phyloP scores from a whole-genome alignment of 2,329 filamentous ascomycete species.

The Eurotiales sp. region DNA sequence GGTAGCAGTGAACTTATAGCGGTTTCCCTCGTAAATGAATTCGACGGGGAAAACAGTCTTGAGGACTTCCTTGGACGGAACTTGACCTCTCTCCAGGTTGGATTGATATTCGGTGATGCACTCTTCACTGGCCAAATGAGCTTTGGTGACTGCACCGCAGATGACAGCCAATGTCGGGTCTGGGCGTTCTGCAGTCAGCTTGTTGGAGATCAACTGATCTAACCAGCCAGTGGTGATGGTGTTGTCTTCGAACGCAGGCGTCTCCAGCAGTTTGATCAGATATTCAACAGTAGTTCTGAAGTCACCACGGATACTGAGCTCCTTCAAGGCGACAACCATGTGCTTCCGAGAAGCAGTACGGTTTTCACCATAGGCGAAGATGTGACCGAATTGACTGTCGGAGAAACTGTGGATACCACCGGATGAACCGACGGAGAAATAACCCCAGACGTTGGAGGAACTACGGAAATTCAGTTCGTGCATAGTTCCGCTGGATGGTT shows the following conservation, averaged over 20 bases:
- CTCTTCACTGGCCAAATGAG: slow-evolving; percentile 86
- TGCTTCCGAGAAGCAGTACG: slow-evolving; percentile 93
- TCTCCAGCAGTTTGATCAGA: slow-evolving; percentile 96
- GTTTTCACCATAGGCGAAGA: slow-evolving; percentile 98
- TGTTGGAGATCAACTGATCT: slow-evolving; percentile 97
- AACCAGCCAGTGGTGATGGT: slow-evolving; percentile 99
- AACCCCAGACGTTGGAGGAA: slow-evolving; percentile 99
- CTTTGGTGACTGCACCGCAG: slow-evolving; percentile 91
- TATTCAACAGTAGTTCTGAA: slow-evolving; percentile 99
- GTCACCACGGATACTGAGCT: slow-evolving; percentile 98
- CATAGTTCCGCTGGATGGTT: slow-evolving; percentile 98
- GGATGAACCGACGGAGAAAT: slow-evolving; percentile 96
- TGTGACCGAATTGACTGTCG: slow-evolving; percentile 97
- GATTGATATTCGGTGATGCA: slow-evolving; percentile 83
- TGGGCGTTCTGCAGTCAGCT: slow-evolving; percentile 90
- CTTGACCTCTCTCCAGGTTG: slow-evolving; percentile 93
- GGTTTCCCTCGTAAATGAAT: slow-evolving; percentile 95
- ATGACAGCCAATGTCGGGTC: slow-evolving; percentile 92
- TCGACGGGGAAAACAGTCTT: slow-evolving; percentile 98
- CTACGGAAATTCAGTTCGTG: slow-evolving; percentile 98
- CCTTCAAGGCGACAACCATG: slow-evolving; percentile 98
- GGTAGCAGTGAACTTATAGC: slow-evolving; percentile 98
- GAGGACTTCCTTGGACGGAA: slow-evolving; percentile 91
- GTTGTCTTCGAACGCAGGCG: slow-evolving; percentile 96
- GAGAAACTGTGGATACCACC: slow-evolving; percentile 99